Evolutionary conservation across 345 rosid species (phyloP).

Genomic region (Murraya koenigii): DNA sequence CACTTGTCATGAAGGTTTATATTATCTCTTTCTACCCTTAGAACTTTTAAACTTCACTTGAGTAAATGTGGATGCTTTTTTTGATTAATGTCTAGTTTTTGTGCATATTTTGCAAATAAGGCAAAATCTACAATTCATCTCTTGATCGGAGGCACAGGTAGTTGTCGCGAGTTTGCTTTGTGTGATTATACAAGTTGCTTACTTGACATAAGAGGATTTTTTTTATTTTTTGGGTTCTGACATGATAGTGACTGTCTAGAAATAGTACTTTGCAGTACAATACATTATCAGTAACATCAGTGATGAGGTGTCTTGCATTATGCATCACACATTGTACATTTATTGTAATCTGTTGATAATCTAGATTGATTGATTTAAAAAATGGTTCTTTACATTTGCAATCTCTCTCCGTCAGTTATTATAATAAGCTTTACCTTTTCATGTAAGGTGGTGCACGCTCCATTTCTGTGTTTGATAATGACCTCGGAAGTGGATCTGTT

Average conservation of each 20-base stretch:
- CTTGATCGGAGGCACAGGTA: not conserved
- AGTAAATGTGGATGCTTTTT: slow-evolving; percentile 1
- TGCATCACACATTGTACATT: not conserved
- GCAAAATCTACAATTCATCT: not conserved
- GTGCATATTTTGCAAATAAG: not conserved
- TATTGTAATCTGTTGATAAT: not conserved
- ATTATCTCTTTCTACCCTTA: not conserved
- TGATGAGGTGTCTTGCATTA: not conserved
- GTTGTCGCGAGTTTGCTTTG: not conserved
- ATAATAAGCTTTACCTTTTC: slow-evolving; percentile 8
- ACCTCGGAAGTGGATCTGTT: slow-evolving; percentile 83
- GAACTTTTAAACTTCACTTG: not conserved
- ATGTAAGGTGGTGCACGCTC: slow-evolving; percentile 85
- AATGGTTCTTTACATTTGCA: slow-evolving; percentile 3
- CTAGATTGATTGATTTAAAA: slow-evolving; percentile 5
- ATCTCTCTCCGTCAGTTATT: not conserved
- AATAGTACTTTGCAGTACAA: not conserved
- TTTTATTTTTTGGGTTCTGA: not conserved
- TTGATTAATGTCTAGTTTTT: not conserved
- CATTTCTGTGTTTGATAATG: slow-evolving; percentile 80
- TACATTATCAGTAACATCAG: not conserved
- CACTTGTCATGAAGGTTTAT: slow-evolving; percentile 81
- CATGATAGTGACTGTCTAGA: not conserved
- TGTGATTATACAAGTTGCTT: not conserved
- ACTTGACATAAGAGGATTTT: not conserved